These are phyloP conservation scores for Baudoinia panamericana DNA, from an alignment of 495 filamentous ascomycete genomes.

Conservation along the genomic window DNA sequence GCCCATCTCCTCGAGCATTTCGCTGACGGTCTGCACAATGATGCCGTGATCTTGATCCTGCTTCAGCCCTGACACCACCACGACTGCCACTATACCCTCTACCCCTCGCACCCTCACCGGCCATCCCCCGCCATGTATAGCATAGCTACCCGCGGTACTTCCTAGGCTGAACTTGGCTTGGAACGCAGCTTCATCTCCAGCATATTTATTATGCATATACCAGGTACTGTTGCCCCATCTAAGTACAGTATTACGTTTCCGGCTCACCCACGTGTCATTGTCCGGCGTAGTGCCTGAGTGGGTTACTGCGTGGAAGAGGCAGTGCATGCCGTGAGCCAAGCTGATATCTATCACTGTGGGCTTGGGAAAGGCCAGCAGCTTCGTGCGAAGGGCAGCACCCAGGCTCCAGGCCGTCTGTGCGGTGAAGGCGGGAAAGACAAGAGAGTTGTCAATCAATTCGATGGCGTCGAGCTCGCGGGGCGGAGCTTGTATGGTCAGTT, in stretches of 20 bases:
- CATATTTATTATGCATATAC: slow-evolving; percentile 49
- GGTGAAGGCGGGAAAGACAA: slow-evolving; percentile 52
- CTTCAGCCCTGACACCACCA: slow-evolving; percentile 63
- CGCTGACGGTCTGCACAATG: slow-evolving; percentile 50
- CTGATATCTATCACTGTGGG: slow-evolving; percentile 56
- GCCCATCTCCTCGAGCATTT: slow-evolving; percentile 24
- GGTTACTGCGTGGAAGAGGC: slow-evolving; percentile 47
- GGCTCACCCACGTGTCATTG: slow-evolving; percentile 29
- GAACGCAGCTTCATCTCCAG: slow-evolving; percentile 45
- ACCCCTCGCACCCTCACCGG: slow-evolving; percentile 57
- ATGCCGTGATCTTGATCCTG: slow-evolving; percentile 68
- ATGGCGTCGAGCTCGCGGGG: slow-evolving; percentile 33
- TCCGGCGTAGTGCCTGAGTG: slow-evolving; percentile 47
- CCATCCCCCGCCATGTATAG: slow-evolving; percentile 61
- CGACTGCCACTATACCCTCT: slow-evolving; percentile 57
- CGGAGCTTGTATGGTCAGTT: slow-evolving; percentile 14
- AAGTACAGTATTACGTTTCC: slow-evolving; percentile 56
- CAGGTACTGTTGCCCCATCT: slow-evolving; percentile 55
- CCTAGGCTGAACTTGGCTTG: slow-evolving; percentile 42
- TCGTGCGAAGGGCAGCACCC: slow-evolving; percentile 47
- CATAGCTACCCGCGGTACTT: slow-evolving; percentile 46
- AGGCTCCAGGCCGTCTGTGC: slow-evolving; percentile 52
- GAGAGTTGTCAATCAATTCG: slow-evolving; percentile 37
- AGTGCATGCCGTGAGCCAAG: slow-evolving; percentile 41
- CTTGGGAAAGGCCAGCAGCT: slow-evolving; percentile 42